Conservation (phyloP, 116 monocot genomes). For the Dioscorea cayenensis region DNA sequence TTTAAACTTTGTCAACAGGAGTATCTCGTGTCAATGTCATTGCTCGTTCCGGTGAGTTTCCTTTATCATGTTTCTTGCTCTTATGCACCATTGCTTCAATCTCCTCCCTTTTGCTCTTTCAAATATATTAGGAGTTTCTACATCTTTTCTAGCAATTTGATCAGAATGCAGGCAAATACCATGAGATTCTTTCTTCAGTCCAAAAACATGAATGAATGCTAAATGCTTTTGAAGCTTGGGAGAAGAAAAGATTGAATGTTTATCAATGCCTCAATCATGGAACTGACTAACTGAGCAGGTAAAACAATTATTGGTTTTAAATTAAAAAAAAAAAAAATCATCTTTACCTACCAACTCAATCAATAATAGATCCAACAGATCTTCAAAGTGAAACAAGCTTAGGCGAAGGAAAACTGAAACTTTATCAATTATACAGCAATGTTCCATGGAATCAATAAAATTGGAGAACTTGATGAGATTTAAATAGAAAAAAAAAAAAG, state of each 20-base stretch:
- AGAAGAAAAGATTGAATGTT: neutral
- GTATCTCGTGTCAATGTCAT: slow-evolving; percentile 72
- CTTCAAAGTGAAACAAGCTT: too few relatives aligned
- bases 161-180: neutral
- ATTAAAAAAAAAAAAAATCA: too few relatives aligned
- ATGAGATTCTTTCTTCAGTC: neutral
- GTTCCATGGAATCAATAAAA: too few relatives aligned
- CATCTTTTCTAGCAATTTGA: slow-evolving; percentile 4
- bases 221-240: neutral
- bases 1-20: slow-evolving; percentile 61
- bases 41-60: slow-evolving; percentile 70
- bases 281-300: too few relatives aligned
- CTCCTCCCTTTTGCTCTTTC: slow-evolving; percentile 37
- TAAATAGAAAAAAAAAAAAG: too few relatives aligned
- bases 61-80: slow-evolving; percentile 34
- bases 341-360: too few relatives aligned
- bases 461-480: too few relatives aligned
- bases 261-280: too few relatives aligned
- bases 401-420: too few relatives aligned
- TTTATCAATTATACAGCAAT: too few relatives aligned
- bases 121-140: slow-evolving; percentile 15
- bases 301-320: too few relatives aligned
- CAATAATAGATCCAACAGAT: too few relatives aligned
- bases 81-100: slow-evolving; percentile 24
- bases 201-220: neutral